Percentiles rank a stretch among this genome's conserved stretches.
Conservation (phyloP, 306 rosid species). For the Luffa aegyptiaca region DNA sequence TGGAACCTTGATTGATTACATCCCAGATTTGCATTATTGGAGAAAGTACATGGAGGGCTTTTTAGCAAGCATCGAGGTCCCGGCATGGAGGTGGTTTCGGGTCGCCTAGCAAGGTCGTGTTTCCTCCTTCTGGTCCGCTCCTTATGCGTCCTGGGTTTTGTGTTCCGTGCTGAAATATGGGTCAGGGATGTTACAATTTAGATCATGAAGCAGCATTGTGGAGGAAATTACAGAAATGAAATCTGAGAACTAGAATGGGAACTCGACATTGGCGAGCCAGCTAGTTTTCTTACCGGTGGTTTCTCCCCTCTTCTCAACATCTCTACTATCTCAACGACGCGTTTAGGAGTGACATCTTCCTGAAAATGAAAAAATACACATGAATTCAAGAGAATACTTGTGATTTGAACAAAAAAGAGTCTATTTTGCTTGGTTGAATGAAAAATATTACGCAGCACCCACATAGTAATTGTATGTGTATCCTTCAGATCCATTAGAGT, state of each 20-base stretch:
- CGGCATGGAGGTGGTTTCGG: constrained; percentile 94
- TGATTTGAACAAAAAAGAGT: not conserved
- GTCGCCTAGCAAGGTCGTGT: constrained; percentile 60
- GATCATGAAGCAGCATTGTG: not conserved
- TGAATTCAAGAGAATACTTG: not conserved
- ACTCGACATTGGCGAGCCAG: not conserved
- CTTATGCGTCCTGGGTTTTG: constrained; percentile 66
- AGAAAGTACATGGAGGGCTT: constrained; percentile 19
- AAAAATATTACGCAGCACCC: constrained; percentile 15
- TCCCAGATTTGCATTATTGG: constrained; percentile 66
- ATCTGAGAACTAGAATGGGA: not conserved
- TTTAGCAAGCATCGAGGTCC: constrained; percentile 80
- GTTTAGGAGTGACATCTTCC: constrained; percentile 93
- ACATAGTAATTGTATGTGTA: constrained; percentile 87
- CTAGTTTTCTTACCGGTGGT: constrained; percentile 59
- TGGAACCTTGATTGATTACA: constrained; percentile 28
- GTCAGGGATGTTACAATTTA: not conserved
- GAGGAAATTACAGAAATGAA: not conserved
- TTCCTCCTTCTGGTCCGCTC: constrained; percentile 97
- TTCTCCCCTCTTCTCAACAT: constrained; percentile 74
- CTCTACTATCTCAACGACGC: constrained; percentile 79
- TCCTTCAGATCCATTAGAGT: constrained; percentile 90
- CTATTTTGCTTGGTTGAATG: not conserved
- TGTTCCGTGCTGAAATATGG: constrained; percentile 62
- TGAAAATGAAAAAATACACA: constrained; percentile 25